A percentile compares a stretch with the other conserved stretches of the same genome.
Conservation (phyloP, 2,329 filamentous ascomycete species). For the Clonostachys byssicola region DNA sequence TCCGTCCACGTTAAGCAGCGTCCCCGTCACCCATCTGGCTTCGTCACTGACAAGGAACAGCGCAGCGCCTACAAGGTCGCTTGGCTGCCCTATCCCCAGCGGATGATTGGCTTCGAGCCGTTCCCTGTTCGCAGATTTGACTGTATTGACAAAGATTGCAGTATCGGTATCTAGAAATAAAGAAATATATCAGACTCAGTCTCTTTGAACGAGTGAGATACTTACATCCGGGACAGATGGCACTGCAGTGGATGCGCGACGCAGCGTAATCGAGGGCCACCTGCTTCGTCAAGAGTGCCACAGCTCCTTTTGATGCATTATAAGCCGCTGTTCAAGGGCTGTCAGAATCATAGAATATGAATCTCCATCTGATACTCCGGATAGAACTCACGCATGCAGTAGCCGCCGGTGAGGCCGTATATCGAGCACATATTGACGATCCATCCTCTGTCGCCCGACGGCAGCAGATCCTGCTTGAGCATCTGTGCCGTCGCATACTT, state of each 20-base stretch:
- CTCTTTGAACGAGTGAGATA: conserved; percentile 1
- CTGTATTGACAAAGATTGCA: conserved; percentile 16
- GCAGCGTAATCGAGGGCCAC: conserved; percentile 44
- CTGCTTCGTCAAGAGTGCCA: conserved; percentile 41
- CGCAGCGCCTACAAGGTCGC: conserved; percentile 23
- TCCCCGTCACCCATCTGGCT: conserved; percentile 34
- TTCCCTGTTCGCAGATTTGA: conserved; percentile 6
- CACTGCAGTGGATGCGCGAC: conserved; percentile 45
- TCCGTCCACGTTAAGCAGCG: conserved; percentile 30
- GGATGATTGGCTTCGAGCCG: conserved; percentile 12
- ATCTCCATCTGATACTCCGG: too few relatives aligned
- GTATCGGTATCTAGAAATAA: conserved; percentile 12
- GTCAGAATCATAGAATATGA: not conserved
- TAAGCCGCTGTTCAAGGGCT: conserved; percentile 25
- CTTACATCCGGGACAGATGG: conserved; percentile 44
- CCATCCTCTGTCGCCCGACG: conserved; percentile 37
- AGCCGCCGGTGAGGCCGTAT: conserved; percentile 27
- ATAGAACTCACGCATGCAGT: conserved; percentile 13
- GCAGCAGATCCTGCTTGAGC: conserved; percentile 35
- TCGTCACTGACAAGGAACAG: conserved; percentile 30
- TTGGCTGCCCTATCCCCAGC: conserved; percentile 14
- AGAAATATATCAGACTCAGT: not conserved
- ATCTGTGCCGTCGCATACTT: conserved; percentile 45
- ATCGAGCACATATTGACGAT: conserved; percentile 44
- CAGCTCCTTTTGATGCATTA: conserved; percentile 42